Evolutionary conservation across 2,329 filamentous ascomycete genomes (phyloP).

Genomic region (Aquanectria penicillioides): DNA sequence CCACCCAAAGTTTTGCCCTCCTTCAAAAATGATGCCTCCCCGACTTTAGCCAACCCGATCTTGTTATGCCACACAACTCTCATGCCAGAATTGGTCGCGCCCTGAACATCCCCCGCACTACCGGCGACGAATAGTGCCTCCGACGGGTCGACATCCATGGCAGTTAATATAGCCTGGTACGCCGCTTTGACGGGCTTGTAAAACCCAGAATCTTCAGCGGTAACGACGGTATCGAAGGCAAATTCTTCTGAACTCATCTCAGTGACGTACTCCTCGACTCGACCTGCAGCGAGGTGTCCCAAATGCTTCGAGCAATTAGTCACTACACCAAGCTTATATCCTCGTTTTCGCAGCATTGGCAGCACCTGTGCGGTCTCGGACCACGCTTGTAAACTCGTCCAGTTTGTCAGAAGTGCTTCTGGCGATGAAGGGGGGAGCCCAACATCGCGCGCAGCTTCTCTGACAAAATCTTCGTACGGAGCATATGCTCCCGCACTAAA

Average conservation of each 20-base stretch:
- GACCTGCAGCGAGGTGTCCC: conserved; percentile 37
- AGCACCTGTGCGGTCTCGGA: conserved; percentile 34
- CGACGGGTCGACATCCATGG: conserved; percentile 36
- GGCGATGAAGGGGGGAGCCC: conserved; percentile 43
- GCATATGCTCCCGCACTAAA: conserved; percentile 47
- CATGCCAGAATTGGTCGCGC: conserved; percentile 50
- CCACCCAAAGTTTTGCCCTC: background rate
- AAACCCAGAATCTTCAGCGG: conserved; percentile 52
- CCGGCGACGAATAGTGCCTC: conserved; percentile 51
- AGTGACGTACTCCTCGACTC: conserved; percentile 10
- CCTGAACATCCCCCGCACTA: conserved; percentile 52
- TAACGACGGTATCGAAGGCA: conserved; percentile 47
- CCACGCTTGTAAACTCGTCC: conserved; percentile 42
- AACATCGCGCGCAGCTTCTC: conserved; percentile 42
- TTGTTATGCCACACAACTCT: conserved; percentile 52
- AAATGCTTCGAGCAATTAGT: conserved; percentile 50
- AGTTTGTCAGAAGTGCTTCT: conserved; percentile 40
- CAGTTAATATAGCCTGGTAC: conserved; percentile 44
- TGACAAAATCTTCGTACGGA: conserved; percentile 46
- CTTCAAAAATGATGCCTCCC: conserved; percentile 27
- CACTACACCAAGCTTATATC: conserved; percentile 48
- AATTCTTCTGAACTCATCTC: conserved; percentile 20
- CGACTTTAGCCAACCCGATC: conserved; percentile 41
- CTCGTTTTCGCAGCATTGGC: conserved; percentile 34
- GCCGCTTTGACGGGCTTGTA: conserved; percentile 50